Evolutionary conservation across 2,329 filamentous ascomycete genomes (phyloP).

Genomic region (Fusarium cicatricum): DNA sequence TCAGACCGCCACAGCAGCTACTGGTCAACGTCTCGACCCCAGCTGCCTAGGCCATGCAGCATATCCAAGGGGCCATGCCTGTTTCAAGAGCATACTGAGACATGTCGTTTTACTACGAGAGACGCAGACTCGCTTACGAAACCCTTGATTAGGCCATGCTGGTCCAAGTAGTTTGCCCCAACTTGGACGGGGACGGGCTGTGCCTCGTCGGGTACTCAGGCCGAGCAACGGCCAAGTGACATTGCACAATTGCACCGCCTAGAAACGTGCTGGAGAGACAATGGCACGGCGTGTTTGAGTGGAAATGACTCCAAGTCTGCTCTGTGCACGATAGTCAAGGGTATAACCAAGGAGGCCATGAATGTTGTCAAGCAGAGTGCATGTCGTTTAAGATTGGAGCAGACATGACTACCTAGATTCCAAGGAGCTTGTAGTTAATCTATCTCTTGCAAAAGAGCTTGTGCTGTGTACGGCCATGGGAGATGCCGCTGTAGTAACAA

Average conservation of each 20-base stretch:
- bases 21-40: neutral
- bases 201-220: slow-evolving; percentile 29
- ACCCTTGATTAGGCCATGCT: slow-evolving; percentile 19
- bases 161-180: slow-evolving; percentile 20
- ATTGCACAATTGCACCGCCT: slow-evolving; percentile 15
- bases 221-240: slow-evolving; percentile 28
- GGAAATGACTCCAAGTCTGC: slow-evolving; percentile 10
- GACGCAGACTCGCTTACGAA: slow-evolving; percentile 35
- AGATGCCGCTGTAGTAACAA: slow-evolving; percentile 37
- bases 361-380: neutral
- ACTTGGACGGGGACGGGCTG: slow-evolving; percentile 16
- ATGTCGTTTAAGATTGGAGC: neutral
- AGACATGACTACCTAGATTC: neutral
- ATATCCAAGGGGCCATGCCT: neutral
- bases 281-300: slow-evolving; percentile 15
- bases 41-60: neutral
- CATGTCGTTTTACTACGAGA: slow-evolving; percentile 24
- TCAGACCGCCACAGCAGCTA: slow-evolving; percentile 4
- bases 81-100: slow-evolving; percentile 18
- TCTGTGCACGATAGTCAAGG: neutral
- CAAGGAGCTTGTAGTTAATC: slow-evolving; percentile 10
- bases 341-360: neutral
- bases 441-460: slow-evolving; percentile 25
- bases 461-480: slow-evolving; percentile 26
- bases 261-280: slow-evolving; percentile 33